These are phyloP conservation scores for Coemansia sp. DNA, from an alignment of 192 early-diverging fungal genomes.

Conservation along the genomic window DNA sequence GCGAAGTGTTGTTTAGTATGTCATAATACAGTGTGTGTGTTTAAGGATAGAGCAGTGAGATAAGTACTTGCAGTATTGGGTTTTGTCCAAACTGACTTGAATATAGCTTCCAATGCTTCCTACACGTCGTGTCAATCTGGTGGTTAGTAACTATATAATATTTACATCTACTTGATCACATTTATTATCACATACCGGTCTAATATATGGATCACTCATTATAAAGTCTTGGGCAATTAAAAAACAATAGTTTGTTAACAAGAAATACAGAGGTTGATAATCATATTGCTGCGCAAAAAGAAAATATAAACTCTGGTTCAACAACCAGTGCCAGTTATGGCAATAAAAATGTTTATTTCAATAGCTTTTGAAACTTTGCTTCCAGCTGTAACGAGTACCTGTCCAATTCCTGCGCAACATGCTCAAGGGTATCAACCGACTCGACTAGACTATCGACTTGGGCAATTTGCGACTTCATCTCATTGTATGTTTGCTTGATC, in stretches of 20 bases:
- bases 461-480: conserved; percentile 47
- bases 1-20: neutral
- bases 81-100: conserved; percentile 44
- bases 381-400: conserved; percentile 45
- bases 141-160: neutral
- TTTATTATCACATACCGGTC: neutral
- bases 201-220: conserved; percentile 16
- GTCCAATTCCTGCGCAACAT: conserved; percentile 43
- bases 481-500: conserved; percentile 51
- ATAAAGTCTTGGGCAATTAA: neutral
- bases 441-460: conserved; percentile 34
- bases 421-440: conserved; percentile 41
- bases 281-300: neutral
- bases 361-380: conserved; percentile 40
- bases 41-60: neutral
- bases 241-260: neutral
- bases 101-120: conserved; percentile 49
- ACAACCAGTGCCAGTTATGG: conserved; percentile 1
- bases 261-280: neutral
- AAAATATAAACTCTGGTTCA: no score
- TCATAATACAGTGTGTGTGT: neutral
- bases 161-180: neutral
- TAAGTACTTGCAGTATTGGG: conserved; percentile 42
- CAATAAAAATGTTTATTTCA: conserved; percentile 19
- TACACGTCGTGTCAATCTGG: conserved; percentile 2